These are phyloP conservation scores for Elongisporangium undulatum DNA, from an alignment of 352 stramenopile species.

Conservation along the genomic window DNA sequence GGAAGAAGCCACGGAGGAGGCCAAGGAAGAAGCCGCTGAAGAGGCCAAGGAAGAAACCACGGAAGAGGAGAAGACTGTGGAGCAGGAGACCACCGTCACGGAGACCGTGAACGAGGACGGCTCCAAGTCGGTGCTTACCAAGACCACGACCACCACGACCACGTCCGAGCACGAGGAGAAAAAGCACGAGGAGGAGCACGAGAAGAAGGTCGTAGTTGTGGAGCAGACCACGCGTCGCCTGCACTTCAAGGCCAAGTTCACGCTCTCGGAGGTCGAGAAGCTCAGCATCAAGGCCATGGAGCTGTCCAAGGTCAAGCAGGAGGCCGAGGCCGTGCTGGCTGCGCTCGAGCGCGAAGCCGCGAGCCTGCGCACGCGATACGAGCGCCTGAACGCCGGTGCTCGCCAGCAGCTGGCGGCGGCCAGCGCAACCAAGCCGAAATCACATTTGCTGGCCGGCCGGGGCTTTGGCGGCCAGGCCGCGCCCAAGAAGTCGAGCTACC, in stretches of 20 bases:
- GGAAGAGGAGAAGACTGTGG: conserved; percentile 12
- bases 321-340: conserved; percentile 56
- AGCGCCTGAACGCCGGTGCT: conserved; percentile 76
- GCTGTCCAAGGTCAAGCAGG: conserved; percentile 80
- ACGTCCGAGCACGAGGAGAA: conserved; percentile 7
- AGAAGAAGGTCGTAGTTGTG: conserved; percentile 23
- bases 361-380: conserved; percentile 76
- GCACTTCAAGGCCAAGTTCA: conserved; percentile 66
- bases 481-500: conserved; percentile 57
- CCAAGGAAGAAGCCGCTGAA: too few species aligned
- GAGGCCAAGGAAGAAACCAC: not conserved
- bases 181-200: conserved; percentile 6
- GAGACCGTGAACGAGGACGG: not conserved
- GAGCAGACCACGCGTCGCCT: conserved; percentile 24
- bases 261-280: conserved; percentile 72
- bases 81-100: conserved; percentile 4
- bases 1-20: conserved; percentile 2
- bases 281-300: conserved; percentile 64
- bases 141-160: not conserved
- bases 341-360: conserved; percentile 69
- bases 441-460: conserved; percentile 44
- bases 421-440: conserved; percentile 60
- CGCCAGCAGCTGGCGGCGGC: conserved; percentile 41
- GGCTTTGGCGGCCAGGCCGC: conserved; percentile 32
- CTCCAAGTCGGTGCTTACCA: not conserved